Base-by-base conservation (phyloP, 2,329 filamentous ascomycete species). In the Graphilbum fragrans region DNA sequence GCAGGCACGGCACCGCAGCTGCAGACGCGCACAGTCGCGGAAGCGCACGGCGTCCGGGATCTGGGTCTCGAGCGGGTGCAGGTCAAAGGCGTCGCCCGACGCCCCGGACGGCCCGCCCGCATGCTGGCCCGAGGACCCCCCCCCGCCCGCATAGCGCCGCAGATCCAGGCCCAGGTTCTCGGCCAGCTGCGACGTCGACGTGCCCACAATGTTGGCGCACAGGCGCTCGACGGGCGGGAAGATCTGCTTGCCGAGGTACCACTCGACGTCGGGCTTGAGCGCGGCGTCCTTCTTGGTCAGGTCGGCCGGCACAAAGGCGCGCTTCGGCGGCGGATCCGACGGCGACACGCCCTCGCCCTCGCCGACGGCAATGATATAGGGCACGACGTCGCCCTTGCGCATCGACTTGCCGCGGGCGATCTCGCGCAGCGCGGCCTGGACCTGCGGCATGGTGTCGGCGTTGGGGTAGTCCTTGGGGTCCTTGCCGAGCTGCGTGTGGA, bases 241-340 rank as follows among this genome's bases (percentile, higher is more conserved):
- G 45, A 98, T 95, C 61, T 98, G 92, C 67, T 98, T 98, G 66
- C 86, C 82, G 32, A 98, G 77, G 60, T 98, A 98, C 75, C 88
- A 96, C 57, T 98, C 92, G n/a, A 95, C 75, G 55, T 98, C 92
- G 2, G 88, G 86, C 44, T 81, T 73, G 7, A 98, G 71, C 1
- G 69, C 80, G 1, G 81, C 79, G 50, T 84, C 83, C 16, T 76
- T 56, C 55, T 92, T 93, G 45, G 85, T 66, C 17, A 94, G 79
- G 58, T 98, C 92, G 43, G 87, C 81, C 2, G 86, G 81, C 5
- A 83, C 80, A 58, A 86, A 90, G 4, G 92, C 90, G 50, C 93
- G 86, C 63, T 94, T 94, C 19, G 92, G 84, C 2, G 86, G 76
- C 12, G 72, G 70, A 48, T 87, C 82, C 33, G 66, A 82, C 50